Evolutionary conservation across 139 green algal genomes (phyloP).

Genomic region (Chlorella vulgaris): DNA sequence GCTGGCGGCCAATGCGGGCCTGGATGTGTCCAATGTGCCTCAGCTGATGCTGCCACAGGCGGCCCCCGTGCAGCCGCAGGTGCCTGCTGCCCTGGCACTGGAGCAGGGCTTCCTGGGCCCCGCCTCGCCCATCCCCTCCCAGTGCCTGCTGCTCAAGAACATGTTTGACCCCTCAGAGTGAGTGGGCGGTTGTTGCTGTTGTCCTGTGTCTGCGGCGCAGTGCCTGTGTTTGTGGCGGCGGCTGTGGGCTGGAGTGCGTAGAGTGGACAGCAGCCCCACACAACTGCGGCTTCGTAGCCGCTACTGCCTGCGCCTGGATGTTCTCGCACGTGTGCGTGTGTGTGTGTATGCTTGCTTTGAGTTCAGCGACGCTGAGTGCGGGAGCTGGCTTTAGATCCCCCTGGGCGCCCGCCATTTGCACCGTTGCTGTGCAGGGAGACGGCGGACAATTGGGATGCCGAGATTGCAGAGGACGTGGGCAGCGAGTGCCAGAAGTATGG

Average conservation of each 20-base stretch:
- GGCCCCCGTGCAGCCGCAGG: constrained; percentile 10
- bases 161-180: constrained; percentile 86
- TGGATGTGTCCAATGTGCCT: constrained; percentile 28
- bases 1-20: constrained; percentile 72
- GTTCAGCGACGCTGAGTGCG: no score
- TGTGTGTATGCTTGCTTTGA: no score
- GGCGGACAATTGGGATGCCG: constrained; percentile 82
- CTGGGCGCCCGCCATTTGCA: neutral
- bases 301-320: no score
- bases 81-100: constrained; percentile 20
- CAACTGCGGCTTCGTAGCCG: no score
- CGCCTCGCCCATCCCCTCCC: constrained; percentile 88
- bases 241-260: neutral
- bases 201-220: no score
- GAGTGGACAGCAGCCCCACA: neutral
- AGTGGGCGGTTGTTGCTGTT: constrained; percentile 3
- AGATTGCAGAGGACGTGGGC: constrained; percentile 87
- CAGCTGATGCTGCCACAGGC: constrained; percentile 24
- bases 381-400: no score
- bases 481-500: constrained; percentile 94
- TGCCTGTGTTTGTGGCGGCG: neutral
- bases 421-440: constrained; percentile 62
- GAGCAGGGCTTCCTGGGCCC: constrained; percentile 89
- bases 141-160: constrained; percentile 95
- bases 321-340: no score